Evolutionary conservation across 768 basidiomycete genomes (phyloP), one percentile per base, ranked within the genome.

Genomic region (Dioszegia crocea): DNA sequence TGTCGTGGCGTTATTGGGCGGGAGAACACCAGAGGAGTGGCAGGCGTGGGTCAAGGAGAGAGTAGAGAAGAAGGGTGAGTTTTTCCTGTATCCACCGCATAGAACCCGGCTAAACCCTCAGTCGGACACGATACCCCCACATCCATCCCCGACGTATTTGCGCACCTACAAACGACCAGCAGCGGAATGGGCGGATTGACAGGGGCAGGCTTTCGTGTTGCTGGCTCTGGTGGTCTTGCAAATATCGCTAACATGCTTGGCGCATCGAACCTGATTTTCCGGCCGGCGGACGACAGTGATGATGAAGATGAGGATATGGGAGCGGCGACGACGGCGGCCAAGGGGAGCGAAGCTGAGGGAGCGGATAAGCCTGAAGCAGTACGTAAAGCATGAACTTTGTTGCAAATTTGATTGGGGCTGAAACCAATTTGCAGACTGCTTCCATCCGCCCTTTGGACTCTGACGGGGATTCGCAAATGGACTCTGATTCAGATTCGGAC

Each of bases 11-110:
- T 77, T 99, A 44, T 82, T 93, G 30, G 83, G 88, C 62, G 93
- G 89, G 39, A 85, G 85, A 60, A 88, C 90, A n/a, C 84, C 86
- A 75, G 87, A 89, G 64, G 85, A 92, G 72, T 98, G 96, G 96
- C 88, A 89, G 70, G 75, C 82, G 36, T 97, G 94, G 94, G 77
- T 99, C 59, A 83, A 81, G 45, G 84, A 91, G 49, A 85, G 93
- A 38, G 88, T 93, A 46, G 82, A 89, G 73, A 82, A 81, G 21
- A 80, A 84, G 40, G 60, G 74, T 75, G 50, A 60, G 70, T 72
- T 36, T 2, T 11, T 3, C 11, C 11, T 40, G 21, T 24, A 39
- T 27, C 5, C 9, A 5, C 19, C 14, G 10, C 3, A 2, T 16
- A 17, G 6, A 10, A 19, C 17, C 8, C 23, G 19, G n/a, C 46